These are phyloP conservation scores for Francoa sonchifolia DNA, from an alignment of 441 rosid species.

Conservation along the genomic window DNA sequence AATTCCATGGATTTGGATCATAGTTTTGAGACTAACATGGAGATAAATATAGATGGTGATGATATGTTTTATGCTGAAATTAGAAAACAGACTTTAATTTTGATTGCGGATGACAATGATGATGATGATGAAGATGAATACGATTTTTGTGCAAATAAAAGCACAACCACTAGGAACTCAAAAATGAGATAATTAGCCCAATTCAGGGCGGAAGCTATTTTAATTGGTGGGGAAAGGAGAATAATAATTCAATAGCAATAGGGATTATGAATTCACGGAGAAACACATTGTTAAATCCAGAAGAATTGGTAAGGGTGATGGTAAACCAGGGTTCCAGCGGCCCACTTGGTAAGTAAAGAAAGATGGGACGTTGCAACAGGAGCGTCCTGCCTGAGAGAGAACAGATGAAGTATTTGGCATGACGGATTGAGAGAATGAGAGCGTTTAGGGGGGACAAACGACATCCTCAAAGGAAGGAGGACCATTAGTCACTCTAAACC, in stretches of 20 bases:
- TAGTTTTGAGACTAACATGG: background rate
- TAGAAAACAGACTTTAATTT: background rate
- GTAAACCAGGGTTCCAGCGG: no score
- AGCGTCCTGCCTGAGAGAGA: no score
- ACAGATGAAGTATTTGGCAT: no score
- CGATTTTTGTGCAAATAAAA: background rate
- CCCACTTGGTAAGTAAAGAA: no score
- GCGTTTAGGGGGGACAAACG: no score
- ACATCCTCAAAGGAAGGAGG: no score
- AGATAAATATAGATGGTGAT: background rate
- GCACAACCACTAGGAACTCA: no score
- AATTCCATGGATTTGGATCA: background rate
- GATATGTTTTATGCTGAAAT: slow-evolving; percentile 10
- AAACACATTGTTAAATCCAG: background rate
- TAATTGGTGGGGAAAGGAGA: background rate
- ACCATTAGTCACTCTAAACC: no score
- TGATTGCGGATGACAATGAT: slow-evolving; percentile 9
- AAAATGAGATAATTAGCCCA: no score
- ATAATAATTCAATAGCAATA: background rate
- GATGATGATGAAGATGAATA: background rate
- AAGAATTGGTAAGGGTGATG: background rate
- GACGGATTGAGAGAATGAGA: no score
- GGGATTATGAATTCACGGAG: background rate
- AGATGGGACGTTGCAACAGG: no score
- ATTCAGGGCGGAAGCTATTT: background rate